Conservation (phyloP, 108 stramenopile genomes). For the Cyclotella atomus region DNA sequence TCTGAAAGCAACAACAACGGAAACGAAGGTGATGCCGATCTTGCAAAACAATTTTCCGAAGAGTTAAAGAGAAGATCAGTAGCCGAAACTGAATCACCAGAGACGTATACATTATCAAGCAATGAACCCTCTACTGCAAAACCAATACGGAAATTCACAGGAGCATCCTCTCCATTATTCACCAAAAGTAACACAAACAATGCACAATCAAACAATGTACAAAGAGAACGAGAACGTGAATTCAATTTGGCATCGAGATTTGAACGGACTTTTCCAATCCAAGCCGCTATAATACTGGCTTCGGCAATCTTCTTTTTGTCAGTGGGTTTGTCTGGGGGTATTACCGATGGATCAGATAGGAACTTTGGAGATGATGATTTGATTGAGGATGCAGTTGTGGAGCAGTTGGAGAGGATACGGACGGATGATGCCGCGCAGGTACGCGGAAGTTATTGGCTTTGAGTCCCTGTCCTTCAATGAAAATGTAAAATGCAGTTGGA, state of each 20-base stretch:
- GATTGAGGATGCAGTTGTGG: slow-evolving; percentile 22
- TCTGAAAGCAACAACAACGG: not conserved
- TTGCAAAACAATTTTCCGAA: not conserved
- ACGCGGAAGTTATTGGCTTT: not conserved
- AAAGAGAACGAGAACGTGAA: slow-evolving; percentile 26
- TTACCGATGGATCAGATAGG: slow-evolving; percentile 27
- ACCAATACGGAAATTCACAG: slow-evolving; percentile 24
- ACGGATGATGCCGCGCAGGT: slow-evolving; percentile 24
- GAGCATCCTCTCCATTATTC: slow-evolving; percentile 18
- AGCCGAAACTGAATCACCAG: not conserved
- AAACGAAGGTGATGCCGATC: not conserved
- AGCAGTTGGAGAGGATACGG: slow-evolving; percentile 16
- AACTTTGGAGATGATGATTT: slow-evolving; percentile 31
- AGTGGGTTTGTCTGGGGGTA: slow-evolving; percentile 28
- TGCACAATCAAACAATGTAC: slow-evolving; percentile 12
- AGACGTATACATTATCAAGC: slow-evolving; percentile 8
- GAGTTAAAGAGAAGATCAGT: slow-evolving; percentile 1
- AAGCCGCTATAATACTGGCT: slow-evolving; percentile 15
- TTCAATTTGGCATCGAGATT: slow-evolving; percentile 26
- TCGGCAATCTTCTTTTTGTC: not conserved
- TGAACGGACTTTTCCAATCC: slow-evolving; percentile 23
- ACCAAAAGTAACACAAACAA: not conserved
- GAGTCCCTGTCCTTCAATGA: no score
- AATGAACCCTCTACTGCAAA: not conserved
- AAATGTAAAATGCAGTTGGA: no score